Evolutionary conservation across 805 yeast genomes (phyloP).

Genomic region (Hagleromyces aurorensis): DNA sequence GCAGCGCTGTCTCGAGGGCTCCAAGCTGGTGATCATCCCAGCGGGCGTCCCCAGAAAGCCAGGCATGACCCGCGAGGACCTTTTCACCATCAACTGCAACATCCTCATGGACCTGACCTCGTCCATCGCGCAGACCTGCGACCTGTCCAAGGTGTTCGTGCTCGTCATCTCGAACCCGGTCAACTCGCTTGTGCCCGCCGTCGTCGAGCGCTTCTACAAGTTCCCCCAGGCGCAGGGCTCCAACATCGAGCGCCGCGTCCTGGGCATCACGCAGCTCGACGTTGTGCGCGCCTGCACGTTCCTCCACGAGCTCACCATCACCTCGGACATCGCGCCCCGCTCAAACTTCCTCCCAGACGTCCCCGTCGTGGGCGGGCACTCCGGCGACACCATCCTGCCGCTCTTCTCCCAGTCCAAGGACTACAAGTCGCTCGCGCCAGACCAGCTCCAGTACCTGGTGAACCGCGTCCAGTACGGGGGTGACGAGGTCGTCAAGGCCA

Average conservation of each 20-base stretch:
- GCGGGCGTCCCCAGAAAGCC: constrained; percentile 94
- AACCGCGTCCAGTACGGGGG: constrained; percentile 94
- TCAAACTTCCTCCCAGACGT: constrained; percentile 45
- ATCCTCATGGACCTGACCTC: constrained; percentile 68
- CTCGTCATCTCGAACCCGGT: constrained; percentile 89
- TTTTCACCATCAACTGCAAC: constrained; percentile 75
- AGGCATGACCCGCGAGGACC: constrained; percentile 89
- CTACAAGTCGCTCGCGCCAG: constrained; percentile 25
- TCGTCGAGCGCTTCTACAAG: constrained; percentile 68
- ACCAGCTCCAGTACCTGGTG: constrained; percentile 49
- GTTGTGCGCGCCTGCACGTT: constrained; percentile 76
- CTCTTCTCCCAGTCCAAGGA: constrained; percentile 44
- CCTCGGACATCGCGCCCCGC: constrained; percentile 25
- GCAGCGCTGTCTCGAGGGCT: constrained; percentile 21
- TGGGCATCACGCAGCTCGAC: constrained; percentile 88
- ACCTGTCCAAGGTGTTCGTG: constrained; percentile 60
- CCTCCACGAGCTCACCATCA: constrained; percentile 43
- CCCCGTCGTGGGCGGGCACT: constrained; percentile 89
- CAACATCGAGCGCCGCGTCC: constrained; percentile 62
- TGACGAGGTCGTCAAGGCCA: constrained; percentile 93
- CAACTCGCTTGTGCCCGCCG: constrained; percentile 86
- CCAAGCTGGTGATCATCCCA: constrained; percentile 38
- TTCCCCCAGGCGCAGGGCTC: constrained; percentile 36
- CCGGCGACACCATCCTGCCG: constrained; percentile 92
- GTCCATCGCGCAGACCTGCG: constrained; percentile 60